Percentiles rank a stretch among this genome's conserved stretches.
Conservation (phyloP, 1,284 basidiomycete species). For the Malassezia cuniculi region DNA sequence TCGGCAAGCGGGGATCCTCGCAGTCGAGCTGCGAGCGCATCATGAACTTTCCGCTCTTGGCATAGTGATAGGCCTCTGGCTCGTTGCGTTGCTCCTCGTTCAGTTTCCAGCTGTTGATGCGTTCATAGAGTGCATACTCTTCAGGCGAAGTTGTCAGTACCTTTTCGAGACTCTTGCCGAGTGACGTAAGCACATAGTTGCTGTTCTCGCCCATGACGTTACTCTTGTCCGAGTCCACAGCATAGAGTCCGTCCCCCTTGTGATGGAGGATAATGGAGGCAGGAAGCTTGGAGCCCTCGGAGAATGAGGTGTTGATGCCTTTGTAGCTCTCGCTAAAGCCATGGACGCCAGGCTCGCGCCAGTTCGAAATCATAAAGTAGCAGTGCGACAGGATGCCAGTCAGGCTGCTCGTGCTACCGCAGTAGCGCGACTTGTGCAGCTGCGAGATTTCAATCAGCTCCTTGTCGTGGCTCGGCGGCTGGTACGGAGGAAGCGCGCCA, state of each 20-base stretch:
- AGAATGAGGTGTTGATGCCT: slow-evolving; percentile 57
- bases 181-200: slow-evolving; percentile 36
- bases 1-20: slow-evolving; percentile 64
- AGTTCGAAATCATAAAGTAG: slow-evolving; percentile 55
- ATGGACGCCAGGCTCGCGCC: slow-evolving; percentile 34
- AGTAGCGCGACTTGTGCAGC: slow-evolving; percentile 55
- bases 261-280: slow-evolving; percentile 57
- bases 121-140: slow-evolving; percentile 58
- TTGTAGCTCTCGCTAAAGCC: slow-evolving; percentile 49
- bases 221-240: slow-evolving; percentile 61
- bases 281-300: slow-evolving; percentile 68
- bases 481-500: slow-evolving; percentile 61
- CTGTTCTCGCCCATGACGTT: slow-evolving; percentile 28
- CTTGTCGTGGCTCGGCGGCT: slow-evolving; percentile 66
- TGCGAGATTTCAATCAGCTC: slow-evolving; percentile 59
- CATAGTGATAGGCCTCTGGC: slow-evolving; percentile 39
- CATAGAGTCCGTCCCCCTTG: slow-evolving; percentile 53
- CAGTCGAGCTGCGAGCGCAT: slow-evolving; percentile 95
- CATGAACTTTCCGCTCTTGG: slow-evolving; percentile 60
- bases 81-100: slow-evolving; percentile 46
- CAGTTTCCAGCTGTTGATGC: slow-evolving; percentile 42
- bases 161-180: slow-evolving; percentile 82
- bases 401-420: slow-evolving; percentile 83
- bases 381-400: slow-evolving; percentile 72
- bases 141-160: slow-evolving; percentile 60